Evolutionary conservation across 2,329 filamentous ascomycete species (phyloP), one percentile per base, ranked within the genome.

Genomic region (Fusarium marasasianum): DNA sequence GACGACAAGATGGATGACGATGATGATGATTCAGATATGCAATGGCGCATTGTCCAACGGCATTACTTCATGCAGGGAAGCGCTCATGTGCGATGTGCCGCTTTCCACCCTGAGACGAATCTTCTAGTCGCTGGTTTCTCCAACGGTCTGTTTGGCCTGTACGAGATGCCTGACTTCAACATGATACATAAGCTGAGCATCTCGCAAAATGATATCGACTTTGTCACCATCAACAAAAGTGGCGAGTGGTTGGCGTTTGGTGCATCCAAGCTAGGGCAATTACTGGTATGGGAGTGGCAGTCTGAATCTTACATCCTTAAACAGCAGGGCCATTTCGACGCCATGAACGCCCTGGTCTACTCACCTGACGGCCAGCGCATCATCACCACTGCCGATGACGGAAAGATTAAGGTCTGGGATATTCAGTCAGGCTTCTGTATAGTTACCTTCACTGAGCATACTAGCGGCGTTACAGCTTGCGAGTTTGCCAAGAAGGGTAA

Each of bases 221-320:
- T 93, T 78, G 94, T 98, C 63, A 94, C 95, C 1, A 94, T 98
- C 80, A 99, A 98, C 84, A 93, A 94, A 81, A 94, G 92, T 38
- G 96, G 96, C 59, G 96, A 98, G 84, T 99, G 96, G 96, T 86
- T 99, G 29, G 97, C 97, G 1, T 98, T 99, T 81, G 96, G 96
- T 20, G 96, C 97, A 1, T 97, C 96, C 5, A 97, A 97, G 78
- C 88, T 98, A 10, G 97, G 97, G 2, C 96, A 99, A 81, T 87
- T 99, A n/a, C 86, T 99, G 8, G 96, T 99, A 8, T 99, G 96
- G 96, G 96, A 99, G 82, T 99, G 97, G 95, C 96, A 98, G 81
- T 99, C 96, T 0, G 97, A 99, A 83, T 98, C 96, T 11, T 99
- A 99, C 82, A 97, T 99, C 66, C 86, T 99, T 54, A 99, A 99